phyloP scores from a whole-genome alignment of 768 basidiomycete species.

The Lentinula guzmanii region DNA sequence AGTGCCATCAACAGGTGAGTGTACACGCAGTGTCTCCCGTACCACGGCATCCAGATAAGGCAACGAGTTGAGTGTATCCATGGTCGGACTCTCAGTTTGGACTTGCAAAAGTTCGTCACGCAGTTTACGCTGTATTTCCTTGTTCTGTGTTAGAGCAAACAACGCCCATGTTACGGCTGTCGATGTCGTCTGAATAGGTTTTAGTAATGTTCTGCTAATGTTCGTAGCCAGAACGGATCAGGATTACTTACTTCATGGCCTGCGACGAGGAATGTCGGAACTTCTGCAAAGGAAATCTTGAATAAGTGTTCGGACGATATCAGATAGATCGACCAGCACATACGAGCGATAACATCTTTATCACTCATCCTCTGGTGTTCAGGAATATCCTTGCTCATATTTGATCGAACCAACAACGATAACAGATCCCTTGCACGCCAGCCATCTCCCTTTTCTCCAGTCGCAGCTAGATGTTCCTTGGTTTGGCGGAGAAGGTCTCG shows the following conservation, averaged over 20 bases:
- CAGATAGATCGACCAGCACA: neutral
- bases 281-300: constrained; percentile 16
- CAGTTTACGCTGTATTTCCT: constrained; percentile 47
- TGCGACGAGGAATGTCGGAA: constrained; percentile 35
- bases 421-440: constrained; percentile 37
- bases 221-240: neutral
- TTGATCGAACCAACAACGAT: constrained; percentile 41
- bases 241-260: constrained; percentile 17
- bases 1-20: constrained; percentile 43
- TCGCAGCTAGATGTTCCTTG: constrained; percentile 23
- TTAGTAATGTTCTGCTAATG: too few species aligned
- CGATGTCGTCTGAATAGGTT: constrained; percentile 26
- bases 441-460: constrained; percentile 10
- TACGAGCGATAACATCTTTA: constrained; percentile 34
- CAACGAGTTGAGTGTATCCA: constrained; percentile 64
- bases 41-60: constrained; percentile 66
- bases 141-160: constrained; percentile 44
- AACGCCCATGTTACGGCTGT: constrained; percentile 54
- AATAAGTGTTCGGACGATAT: neutral
- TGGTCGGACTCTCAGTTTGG: constrained; percentile 51
- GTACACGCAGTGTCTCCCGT: constrained; percentile 52
- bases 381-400: constrained; percentile 40
- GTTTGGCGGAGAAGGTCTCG: constrained; percentile 30
- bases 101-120: constrained; percentile 51
- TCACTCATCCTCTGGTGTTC: constrained; percentile 39